phyloP scores from a whole-genome alignment of 441 rosid species.

The Aleurites moluccanus region DNA sequence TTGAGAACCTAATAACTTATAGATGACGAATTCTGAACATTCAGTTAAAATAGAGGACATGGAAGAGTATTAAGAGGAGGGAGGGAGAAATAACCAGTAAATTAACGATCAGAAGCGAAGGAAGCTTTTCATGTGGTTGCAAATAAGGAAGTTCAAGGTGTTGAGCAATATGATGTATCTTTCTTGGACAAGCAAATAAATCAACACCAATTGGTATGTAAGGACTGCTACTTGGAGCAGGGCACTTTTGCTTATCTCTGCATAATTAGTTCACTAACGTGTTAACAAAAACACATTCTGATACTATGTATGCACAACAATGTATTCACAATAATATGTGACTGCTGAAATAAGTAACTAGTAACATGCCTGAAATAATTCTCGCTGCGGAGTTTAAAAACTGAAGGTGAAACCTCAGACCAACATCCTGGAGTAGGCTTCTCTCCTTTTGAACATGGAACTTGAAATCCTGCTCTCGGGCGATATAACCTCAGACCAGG shows the following conservation, averaged over 20 bases:
- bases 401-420: conserved; percentile 67
- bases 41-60: background rate
- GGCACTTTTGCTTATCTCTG: conserved; percentile 74
- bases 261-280: conserved; percentile 6
- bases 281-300: background rate
- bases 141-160: conserved; percentile 67
- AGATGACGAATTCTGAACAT: background rate
- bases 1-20: background rate
- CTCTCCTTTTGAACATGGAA: conserved; percentile 54
- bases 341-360: background rate
- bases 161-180: conserved; percentile 78
- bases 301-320: too few species aligned
- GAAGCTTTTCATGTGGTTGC: conserved; percentile 44
- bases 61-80: background rate
- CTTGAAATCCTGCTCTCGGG: conserved; percentile 58
- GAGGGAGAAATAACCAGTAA: conserved; percentile 47
- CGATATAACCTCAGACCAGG: conserved; percentile 32
- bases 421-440: conserved; percentile 61
- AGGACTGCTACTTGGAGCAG: conserved; percentile 63
- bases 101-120: conserved; percentile 63
- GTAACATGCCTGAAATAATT: conserved; percentile 59
- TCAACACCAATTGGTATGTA: conserved; percentile 71
- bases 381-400: conserved; percentile 73
- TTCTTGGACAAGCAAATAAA: conserved; percentile 54
- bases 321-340: background rate